Conservation (phyloP, 768 basidiomycete genomes). For the Mycena sanguinolenta region DNA sequence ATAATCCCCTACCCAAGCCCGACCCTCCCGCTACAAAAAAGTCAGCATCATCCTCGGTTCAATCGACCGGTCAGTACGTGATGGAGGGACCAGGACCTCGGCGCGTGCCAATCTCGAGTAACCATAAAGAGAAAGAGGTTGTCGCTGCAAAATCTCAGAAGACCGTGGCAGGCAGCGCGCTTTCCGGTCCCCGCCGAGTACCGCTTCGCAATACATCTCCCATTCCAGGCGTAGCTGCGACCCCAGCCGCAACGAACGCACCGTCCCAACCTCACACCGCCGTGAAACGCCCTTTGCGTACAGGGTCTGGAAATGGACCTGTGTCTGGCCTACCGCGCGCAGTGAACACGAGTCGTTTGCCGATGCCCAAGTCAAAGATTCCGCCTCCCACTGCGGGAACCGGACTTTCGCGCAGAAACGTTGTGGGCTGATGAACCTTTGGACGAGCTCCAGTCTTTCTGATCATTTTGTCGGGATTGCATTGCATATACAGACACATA, state of each 20-base stretch:
- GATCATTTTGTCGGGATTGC: constrained; percentile 20
- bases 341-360: constrained; percentile 31
- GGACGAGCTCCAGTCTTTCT: background rate
- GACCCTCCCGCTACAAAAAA: background rate
- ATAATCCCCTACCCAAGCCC: background rate
- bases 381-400: constrained; percentile 4
- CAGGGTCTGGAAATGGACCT: constrained; percentile 24
- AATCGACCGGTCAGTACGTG: constrained; percentile 28
- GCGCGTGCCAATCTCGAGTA: constrained; percentile 46
- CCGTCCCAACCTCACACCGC: constrained; percentile 7
- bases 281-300: constrained; percentile 32
- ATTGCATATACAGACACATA: constrained; percentile 16
- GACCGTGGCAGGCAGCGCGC: constrained; percentile 3
- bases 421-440: background rate
- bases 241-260: constrained; percentile 15
- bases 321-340: constrained; percentile 27
- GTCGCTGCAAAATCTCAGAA: background rate
- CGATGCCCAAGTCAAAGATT: constrained; percentile 37
- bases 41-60: background rate
- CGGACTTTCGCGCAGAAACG: constrained; percentile 26
- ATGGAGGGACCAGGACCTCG: constrained; percentile 48
- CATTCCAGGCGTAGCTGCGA: background rate
- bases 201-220: constrained; percentile 9
- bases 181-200: constrained; percentile 34
- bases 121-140: constrained; percentile 15